These are phyloP conservation scores for Cytospora mali DNA, from an alignment of 2,329 filamentous ascomycete genomes.

Conservation along the genomic window DNA sequence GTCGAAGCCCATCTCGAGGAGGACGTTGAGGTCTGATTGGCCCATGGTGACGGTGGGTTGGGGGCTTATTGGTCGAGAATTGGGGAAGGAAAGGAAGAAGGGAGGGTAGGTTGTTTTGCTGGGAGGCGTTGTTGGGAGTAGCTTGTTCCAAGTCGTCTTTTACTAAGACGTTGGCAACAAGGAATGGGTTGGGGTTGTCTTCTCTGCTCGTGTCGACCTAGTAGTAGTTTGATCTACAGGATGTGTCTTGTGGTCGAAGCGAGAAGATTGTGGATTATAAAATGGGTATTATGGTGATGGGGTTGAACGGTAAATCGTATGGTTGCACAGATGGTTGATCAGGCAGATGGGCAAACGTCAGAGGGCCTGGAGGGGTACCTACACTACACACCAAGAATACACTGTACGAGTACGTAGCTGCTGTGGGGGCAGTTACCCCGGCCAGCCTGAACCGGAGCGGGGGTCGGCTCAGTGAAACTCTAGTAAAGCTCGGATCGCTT, in stretches of 20 bases:
- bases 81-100: constrained; percentile 20
- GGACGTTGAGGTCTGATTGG: constrained; percentile 60
- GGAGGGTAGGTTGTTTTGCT: constrained; percentile 20
- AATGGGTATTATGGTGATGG: neutral
- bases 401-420: too few species aligned
- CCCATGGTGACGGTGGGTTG: constrained; percentile 47
- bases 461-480: neutral
- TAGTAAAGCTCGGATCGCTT: neutral
- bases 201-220: neutral
- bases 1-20: constrained; percentile 80
- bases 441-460: neutral
- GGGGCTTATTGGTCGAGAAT: neutral
- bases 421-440: neutral
- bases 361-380: neutral
- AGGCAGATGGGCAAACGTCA: constrained; percentile 1
- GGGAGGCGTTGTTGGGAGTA: neutral
- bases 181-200: neutral
- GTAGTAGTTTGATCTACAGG: neutral
- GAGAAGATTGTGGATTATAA: neutral
- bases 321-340: neutral
- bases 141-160: neutral
- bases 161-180: neutral
- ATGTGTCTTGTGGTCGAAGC: neutral
- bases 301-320: neutral
- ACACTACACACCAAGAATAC: too few species aligned